Percentiles rank a stretch among this genome's conserved stretches.
These are phyloP conservation scores for Rauvolfia tetraphylla DNA, from an alignment of 257 asterid genomes.

Conservation along the genomic window DNA sequence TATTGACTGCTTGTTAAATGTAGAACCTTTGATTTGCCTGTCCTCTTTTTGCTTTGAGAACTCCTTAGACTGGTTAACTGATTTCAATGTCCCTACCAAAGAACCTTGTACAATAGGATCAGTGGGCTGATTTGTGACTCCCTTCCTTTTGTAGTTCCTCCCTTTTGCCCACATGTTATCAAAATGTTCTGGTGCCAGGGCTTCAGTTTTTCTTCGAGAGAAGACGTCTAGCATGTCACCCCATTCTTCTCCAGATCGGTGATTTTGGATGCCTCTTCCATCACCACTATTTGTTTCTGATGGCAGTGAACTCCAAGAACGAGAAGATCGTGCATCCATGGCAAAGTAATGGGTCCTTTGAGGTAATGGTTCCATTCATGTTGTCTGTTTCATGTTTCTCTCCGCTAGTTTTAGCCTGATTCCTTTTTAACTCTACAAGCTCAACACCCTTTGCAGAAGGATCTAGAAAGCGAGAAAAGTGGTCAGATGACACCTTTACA, in stretches of 20 bases:
- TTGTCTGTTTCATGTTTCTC: conserved; percentile 35
- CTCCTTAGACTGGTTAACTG: conserved; percentile 41
- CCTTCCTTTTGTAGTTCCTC: conserved; percentile 65
- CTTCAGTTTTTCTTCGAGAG: conserved; percentile 75
- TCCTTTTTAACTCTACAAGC: conserved; percentile 83
- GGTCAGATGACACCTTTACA: conserved; percentile 43
- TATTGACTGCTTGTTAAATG: conserved; percentile 16
- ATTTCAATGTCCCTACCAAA: conserved; percentile 39
- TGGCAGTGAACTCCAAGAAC: conserved; percentile 72
- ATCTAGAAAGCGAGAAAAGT: conserved; percentile 52
- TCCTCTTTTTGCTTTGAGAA: conserved; percentile 36
- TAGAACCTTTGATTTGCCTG: conserved; percentile 18
- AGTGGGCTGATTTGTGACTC: conserved; percentile 32
- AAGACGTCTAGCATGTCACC: conserved; percentile 66
- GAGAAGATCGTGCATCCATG: conserved; percentile 64
- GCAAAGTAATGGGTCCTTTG: conserved; percentile 92
- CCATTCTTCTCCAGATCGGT: conserved; percentile 80
- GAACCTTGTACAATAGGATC: conserved; percentile 39
- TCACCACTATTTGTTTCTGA: conserved; percentile 43
- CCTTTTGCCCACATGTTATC: conserved; percentile 99
- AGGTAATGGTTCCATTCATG: conserved; percentile 32
- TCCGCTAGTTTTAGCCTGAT: conserved; percentile 30
- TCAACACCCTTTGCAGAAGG: conserved; percentile 84
- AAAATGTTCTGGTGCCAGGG: conserved; percentile 86
- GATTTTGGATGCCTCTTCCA: conserved; percentile 48